phyloP scores from a whole-genome alignment of 2,329 filamentous ascomycete genomes.

The Cylindrodendrum hubeiense region DNA sequence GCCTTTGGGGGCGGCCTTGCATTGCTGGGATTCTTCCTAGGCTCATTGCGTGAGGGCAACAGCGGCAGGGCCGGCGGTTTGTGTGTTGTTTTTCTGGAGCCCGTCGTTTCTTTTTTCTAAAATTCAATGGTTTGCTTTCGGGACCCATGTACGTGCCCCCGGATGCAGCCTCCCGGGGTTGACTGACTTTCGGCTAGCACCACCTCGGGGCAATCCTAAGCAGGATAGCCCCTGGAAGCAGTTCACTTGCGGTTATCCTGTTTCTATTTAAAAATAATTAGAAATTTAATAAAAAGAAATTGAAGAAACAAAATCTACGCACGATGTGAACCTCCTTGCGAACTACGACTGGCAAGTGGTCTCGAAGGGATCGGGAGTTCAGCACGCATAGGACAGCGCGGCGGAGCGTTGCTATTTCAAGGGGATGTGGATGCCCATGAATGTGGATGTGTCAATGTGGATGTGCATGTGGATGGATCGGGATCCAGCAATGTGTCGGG shows the following conservation, averaged over 20 bases:
- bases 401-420: constrained; percentile 24
- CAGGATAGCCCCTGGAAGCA: constrained; percentile 4
- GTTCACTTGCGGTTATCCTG: constrained; percentile 4
- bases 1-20: background rate
- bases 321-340: constrained; percentile 8
- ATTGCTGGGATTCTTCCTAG: background rate
- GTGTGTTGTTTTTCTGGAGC: background rate
- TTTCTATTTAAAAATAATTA: too few relatives aligned
- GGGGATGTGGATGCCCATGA: constrained; percentile 17
- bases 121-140: constrained; percentile 15
- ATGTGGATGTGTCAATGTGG: background rate
- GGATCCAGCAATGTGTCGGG: constrained; percentile 15
- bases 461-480: constrained; percentile 10
- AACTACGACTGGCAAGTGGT: constrained; percentile 1
- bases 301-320: constrained; percentile 5
- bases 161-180: constrained; percentile 14
- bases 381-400: constrained; percentile 18
- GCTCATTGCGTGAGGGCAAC: constrained; percentile 1
- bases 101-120: background rate
- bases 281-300: too few relatives aligned
- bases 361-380: constrained; percentile 9
- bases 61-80: constrained; percentile 1
- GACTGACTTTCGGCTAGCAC: background rate
- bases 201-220: background rate
- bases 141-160: background rate